Evolutionary conservation across 2,329 filamentous ascomycete species (phyloP).

Genomic region (Pleochaeta shiraiana): DNA sequence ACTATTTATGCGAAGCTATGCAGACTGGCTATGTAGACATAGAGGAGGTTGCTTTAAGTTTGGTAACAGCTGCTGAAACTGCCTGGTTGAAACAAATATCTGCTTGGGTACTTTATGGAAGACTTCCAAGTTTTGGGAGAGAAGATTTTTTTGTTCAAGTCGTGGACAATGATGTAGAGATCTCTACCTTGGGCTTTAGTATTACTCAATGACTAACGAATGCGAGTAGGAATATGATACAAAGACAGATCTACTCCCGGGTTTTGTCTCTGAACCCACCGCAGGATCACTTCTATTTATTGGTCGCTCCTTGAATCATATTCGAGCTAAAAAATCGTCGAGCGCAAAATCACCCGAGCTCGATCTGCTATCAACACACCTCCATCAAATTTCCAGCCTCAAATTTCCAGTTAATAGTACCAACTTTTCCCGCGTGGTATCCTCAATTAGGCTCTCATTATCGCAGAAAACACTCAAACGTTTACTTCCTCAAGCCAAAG

Average conservation of each 20-base stretch:
- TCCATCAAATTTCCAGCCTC: slow-evolving; percentile 44
- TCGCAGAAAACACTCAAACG: slow-evolving; percentile 69
- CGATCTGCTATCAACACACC: slow-evolving; percentile 42
- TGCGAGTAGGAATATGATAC: slow-evolving; percentile 32
- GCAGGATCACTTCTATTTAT: slow-evolving; percentile 77
- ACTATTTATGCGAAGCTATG: slow-evolving; percentile 51
- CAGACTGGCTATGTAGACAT: slow-evolving; percentile 82
- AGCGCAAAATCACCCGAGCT: slow-evolving; percentile 26
- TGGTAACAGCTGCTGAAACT: slow-evolving; percentile 61
- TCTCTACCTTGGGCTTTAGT: no score
- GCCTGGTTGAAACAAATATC: slow-evolving; percentile 84
- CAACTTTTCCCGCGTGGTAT: slow-evolving; percentile 48
- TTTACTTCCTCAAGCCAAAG: slow-evolving; percentile 54
- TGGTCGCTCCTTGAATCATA: slow-evolving; percentile 71
- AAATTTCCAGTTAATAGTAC: slow-evolving; percentile 52
- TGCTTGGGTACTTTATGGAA: slow-evolving; percentile 78
- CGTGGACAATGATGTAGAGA: slow-evolving; percentile 18
- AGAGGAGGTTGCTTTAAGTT: slow-evolving; percentile 47
- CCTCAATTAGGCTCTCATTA: slow-evolving; percentile 55
- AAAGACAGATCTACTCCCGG: slow-evolving; percentile 42
- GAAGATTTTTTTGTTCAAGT: slow-evolving; percentile 69
- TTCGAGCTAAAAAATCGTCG: slow-evolving; percentile 32
- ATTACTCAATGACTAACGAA: slow-evolving; percentile 9
- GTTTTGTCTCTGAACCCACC: slow-evolving; percentile 53
- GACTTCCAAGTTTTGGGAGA: slow-evolving; percentile 51